These are phyloP conservation scores for Coleophoma cylindrospora DNA, from an alignment of 2,329 filamentous ascomycete genomes.

Conservation along the genomic window DNA sequence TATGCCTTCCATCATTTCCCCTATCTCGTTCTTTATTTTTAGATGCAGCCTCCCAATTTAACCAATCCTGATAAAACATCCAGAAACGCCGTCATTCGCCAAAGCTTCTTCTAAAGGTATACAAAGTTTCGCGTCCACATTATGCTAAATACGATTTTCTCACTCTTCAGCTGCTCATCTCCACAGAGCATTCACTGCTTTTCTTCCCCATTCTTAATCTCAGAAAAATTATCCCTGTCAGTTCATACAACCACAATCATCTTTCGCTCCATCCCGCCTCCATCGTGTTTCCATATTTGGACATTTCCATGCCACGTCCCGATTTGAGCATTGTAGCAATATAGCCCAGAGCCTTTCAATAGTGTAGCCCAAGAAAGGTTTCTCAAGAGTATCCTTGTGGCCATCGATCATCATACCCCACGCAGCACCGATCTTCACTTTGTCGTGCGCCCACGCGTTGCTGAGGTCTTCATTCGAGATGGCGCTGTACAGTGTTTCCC, in stretches of 20 bases:
- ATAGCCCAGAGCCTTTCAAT: constrained; percentile 19
- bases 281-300: not conserved
- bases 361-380: constrained; percentile 28
- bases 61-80: too few species aligned
- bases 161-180: too few species aligned
- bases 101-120: too few species aligned
- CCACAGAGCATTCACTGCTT: too few species aligned
- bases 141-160: too few species aligned
- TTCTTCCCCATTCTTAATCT: too few species aligned
- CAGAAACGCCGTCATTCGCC: too few species aligned
- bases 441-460: constrained; percentile 23
- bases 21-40: too few species aligned
- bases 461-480: constrained; percentile 12
- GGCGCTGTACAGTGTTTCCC: constrained; percentile 20
- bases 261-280: not conserved
- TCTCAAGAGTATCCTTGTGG: constrained; percentile 18
- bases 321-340: not conserved
- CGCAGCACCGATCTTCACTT: constrained; percentile 11
- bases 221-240: not conserved
- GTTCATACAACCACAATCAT: not conserved
- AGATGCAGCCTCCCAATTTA: too few species aligned
- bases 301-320: not conserved
- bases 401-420: constrained; percentile 16
- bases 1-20: too few species aligned
- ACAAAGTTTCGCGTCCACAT: too few species aligned